Conservation (phyloP, 805 yeast genomes). For the Pichia phayaonensis region DNA sequence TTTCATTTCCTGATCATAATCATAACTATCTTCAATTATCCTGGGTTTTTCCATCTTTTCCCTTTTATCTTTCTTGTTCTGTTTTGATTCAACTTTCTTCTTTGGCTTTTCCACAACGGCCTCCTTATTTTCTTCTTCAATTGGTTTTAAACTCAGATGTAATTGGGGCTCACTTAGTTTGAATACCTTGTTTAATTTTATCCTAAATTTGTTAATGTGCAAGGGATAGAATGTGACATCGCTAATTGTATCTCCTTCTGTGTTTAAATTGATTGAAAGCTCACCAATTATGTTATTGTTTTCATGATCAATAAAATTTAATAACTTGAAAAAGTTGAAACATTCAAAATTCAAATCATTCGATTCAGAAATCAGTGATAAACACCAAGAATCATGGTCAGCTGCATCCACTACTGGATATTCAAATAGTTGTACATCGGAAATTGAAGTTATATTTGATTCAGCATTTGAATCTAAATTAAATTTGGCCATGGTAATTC, state of each 20-base stretch:
- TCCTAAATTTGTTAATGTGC: background rate
- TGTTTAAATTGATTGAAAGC: background rate
- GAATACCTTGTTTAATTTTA: background rate
- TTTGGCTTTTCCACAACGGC: background rate
- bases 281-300: background rate
- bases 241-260: too few species aligned
- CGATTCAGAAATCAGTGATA: background rate
- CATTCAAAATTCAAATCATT: background rate
- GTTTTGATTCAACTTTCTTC: background rate
- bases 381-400: background rate
- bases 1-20: background rate
- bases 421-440: background rate
- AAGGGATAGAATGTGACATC: background rate
- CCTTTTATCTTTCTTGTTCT: background rate
- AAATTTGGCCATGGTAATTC: background rate
- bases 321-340: background rate
- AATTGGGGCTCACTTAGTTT: constrained; percentile 1
- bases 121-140: background rate
- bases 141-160: background rate
- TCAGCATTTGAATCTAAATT: background rate
- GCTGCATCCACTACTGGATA: background rate
- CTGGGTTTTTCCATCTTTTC: background rate
- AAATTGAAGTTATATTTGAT: background rate
- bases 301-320: background rate
- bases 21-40: background rate